Evolutionary conservation across 805 yeast species (phyloP).

Genomic region (Starmerella scarabaei): DNA sequence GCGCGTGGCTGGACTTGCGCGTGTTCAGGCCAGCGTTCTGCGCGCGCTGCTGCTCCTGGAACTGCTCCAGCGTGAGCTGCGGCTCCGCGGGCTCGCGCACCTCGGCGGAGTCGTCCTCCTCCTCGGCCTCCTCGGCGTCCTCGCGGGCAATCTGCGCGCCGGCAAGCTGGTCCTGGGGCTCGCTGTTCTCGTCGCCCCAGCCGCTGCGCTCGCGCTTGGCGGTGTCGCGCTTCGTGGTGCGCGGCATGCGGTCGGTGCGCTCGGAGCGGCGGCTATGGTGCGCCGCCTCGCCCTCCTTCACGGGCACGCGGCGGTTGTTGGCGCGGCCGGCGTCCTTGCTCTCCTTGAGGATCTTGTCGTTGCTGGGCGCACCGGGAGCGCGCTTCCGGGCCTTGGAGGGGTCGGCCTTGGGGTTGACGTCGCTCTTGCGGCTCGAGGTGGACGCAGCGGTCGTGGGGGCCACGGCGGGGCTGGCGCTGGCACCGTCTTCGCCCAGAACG

Average conservation of each 20-base stretch:
- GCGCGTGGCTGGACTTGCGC: constrained; percentile 42
- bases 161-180: constrained; percentile 49
- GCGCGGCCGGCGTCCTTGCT: constrained; percentile 51
- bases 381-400: constrained; percentile 51
- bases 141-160: constrained; percentile 33
- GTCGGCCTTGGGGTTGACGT: constrained; percentile 37
- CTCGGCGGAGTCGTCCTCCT: constrained; percentile 32
- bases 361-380: constrained; percentile 46
- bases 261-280: constrained; percentile 42
- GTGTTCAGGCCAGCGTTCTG: constrained; percentile 21
- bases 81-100: constrained; percentile 35
- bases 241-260: constrained; percentile 69
- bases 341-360: constrained; percentile 75
- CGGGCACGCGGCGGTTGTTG: constrained; percentile 38
- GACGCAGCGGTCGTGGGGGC: constrained; percentile 45
- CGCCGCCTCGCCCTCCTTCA: constrained; percentile 41
- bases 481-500: constrained; percentile 18
- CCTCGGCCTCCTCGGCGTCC: constrained; percentile 30
- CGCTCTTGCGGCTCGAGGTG: constrained; percentile 73
- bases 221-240: constrained; percentile 72
- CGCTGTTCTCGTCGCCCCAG: constrained; percentile 73
- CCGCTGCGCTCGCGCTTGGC: constrained; percentile 72
- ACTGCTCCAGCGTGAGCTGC: constrained; percentile 58
- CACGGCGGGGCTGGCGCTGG: constrained; percentile 16
- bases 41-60: constrained; percentile 44